phyloP scores from a whole-genome alignment of 257 asterid genomes.

The Haberlea rhodopensis region DNA sequence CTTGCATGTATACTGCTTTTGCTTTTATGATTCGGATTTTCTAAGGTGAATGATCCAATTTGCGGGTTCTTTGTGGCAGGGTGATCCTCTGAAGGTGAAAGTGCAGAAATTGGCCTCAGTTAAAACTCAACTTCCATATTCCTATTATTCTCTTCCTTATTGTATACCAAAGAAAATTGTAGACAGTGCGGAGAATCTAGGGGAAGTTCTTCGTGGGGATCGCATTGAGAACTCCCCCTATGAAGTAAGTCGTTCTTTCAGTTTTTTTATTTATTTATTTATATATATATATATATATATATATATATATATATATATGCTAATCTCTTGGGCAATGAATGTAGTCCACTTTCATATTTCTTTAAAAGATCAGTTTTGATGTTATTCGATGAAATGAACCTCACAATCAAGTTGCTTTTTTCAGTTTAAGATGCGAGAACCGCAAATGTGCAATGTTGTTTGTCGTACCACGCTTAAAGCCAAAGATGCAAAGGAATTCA shows the following conservation, averaged over 20 bases:
- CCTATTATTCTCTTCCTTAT: conserved; percentile 58
- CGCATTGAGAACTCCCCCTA: conserved; percentile 72
- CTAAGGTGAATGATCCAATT: background rate
- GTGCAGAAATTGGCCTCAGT: conserved; percentile 61
- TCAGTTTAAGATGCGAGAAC: conserved; percentile 68
- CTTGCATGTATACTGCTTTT: background rate
- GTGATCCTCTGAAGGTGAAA: conserved; percentile 57
- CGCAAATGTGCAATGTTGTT: conserved; percentile 49
- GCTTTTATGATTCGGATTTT: background rate
- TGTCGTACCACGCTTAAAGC: conserved; percentile 40
- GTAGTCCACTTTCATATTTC: background rate
- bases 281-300: no score
- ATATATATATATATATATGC: background rate
- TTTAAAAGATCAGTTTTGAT: background rate
- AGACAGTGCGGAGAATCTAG: conserved; percentile 70
- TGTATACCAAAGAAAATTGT: conserved; percentile 53
- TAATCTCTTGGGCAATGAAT: background rate
- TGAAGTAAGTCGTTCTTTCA: conserved; percentile 34
- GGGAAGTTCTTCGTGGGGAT: conserved; percentile 78
- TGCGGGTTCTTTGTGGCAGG: conserved; percentile 38
- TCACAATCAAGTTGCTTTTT: conserved; percentile 23
- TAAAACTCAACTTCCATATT: conserved; percentile 64
- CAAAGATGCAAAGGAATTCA: conserved; percentile 51
- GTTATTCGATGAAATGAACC: background rate
- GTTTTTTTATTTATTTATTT: background rate